Percentiles rank a stretch among this genome's conserved stretches.
These are phyloP conservation scores for Imleria badia DNA, from an alignment of 768 basidiomycete species.

Conservation along the genomic window DNA sequence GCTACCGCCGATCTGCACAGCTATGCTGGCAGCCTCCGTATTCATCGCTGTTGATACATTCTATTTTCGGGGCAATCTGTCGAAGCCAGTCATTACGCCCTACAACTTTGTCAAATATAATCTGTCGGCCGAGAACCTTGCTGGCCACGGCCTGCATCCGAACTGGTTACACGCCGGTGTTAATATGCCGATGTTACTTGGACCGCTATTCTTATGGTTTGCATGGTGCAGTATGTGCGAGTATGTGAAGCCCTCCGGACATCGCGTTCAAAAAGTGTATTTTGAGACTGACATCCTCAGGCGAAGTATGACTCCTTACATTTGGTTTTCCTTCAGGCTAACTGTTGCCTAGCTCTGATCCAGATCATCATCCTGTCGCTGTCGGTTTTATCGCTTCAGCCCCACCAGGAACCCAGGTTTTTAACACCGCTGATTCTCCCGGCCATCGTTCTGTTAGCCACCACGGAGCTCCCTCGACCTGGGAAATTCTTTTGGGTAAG, in stretches of 20 bases:
- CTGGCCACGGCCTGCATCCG: slow-evolving; percentile 41
- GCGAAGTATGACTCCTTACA: slow-evolving; percentile 14
- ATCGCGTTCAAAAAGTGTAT: slow-evolving; percentile 2
- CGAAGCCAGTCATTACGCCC: slow-evolving; percentile 31
- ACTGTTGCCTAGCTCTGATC: slow-evolving; percentile 25
- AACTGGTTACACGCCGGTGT: slow-evolving; percentile 40
- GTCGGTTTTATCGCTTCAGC: slow-evolving; percentile 32
- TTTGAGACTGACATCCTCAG: slow-evolving; percentile 14
- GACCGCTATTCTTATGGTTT: slow-evolving; percentile 34
- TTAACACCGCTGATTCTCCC: slow-evolving; percentile 36
- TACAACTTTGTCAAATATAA: slow-evolving; percentile 41
- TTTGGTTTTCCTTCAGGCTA: neutral
- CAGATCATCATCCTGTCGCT: slow-evolving; percentile 32
- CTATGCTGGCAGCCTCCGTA: slow-evolving; percentile 6
- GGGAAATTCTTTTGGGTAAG: slow-evolving; percentile 36
- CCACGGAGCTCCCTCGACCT: slow-evolving; percentile 25
- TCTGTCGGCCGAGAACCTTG: slow-evolving; percentile 36
- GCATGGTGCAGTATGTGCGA: slow-evolving; percentile 10
- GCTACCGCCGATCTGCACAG: slow-evolving; percentile 24
- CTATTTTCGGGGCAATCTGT: slow-evolving; percentile 32
- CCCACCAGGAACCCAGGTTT: slow-evolving; percentile 42
- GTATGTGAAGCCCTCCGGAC: neutral
- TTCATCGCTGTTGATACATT: slow-evolving; percentile 31
- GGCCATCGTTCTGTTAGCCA: slow-evolving; percentile 29
- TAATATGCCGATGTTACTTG: slow-evolving; percentile 40